A percentile compares a stretch with the other conserved stretches of the same genome.
These are phyloP conservation scores for Carpinus fangiana DNA, from an alignment of 306 rosid species.

Conservation along the genomic window DNA sequence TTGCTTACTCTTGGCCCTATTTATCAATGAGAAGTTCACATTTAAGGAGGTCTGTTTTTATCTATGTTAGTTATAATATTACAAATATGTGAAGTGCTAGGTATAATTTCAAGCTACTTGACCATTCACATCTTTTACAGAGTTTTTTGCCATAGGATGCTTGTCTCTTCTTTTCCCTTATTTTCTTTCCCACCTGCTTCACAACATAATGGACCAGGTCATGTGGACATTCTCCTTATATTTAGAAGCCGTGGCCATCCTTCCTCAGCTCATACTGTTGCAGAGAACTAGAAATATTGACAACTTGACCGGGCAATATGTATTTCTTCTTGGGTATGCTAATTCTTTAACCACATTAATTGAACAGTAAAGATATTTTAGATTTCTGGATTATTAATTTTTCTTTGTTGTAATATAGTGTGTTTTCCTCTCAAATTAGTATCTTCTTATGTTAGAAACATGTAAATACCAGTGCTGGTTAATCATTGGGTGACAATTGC, in stretches of 20 bases:
- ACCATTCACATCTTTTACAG: conserved; percentile 13
- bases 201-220: conserved; percentile 50
- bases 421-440: neutral
- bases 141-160: conserved; percentile 9
- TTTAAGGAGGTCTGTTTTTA: conserved; percentile 64
- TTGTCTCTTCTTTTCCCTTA: conserved; percentile 12
- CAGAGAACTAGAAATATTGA: conserved; percentile 93
- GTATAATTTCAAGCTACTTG: conserved; percentile 4
- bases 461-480: neutral
- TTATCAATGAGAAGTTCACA: conserved; percentile 74
- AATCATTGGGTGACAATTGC: neutral
- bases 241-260: conserved; percentile 92
- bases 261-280: conserved; percentile 80
- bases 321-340: conserved; percentile 83
- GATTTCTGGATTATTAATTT: conserved; percentile 3
- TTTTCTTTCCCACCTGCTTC: conserved; percentile 22
- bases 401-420: conserved; percentile 7
- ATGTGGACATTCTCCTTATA: conserved; percentile 90
- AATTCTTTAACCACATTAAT: conserved; percentile 1
- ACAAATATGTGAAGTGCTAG: neutral
- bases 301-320: conserved; percentile 89
- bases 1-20: conserved; percentile 67
- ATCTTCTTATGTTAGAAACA: conserved; percentile 2
- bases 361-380: conserved; percentile 6
- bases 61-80: neutral